These are phyloP conservation scores for Geotrichum macrosporum DNA, from an alignment of 1,139 yeast genomes.

Conservation along the genomic window DNA sequence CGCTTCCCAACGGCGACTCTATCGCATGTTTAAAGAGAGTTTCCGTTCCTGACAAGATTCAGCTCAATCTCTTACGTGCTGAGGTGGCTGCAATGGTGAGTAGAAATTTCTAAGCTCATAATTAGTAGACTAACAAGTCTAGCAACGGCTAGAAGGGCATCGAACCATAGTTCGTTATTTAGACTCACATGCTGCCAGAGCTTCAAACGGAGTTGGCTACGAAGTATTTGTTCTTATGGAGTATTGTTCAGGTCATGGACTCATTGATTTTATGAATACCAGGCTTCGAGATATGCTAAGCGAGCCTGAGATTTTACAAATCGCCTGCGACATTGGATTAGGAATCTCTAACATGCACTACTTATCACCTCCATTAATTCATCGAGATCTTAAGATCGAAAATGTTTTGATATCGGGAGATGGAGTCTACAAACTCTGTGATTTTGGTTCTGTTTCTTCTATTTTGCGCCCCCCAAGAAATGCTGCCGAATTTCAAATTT, in stretches of 20 bases:
- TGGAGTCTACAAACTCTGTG: constrained; percentile 78
- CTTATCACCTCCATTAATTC: constrained; percentile 75
- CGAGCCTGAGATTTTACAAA: constrained; percentile 75
- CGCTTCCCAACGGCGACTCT: constrained; percentile 27
- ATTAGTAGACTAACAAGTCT: background rate
- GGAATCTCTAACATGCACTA: constrained; percentile 91
- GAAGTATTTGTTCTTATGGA: constrained; percentile 94
- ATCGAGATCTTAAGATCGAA: constrained; percentile 92
- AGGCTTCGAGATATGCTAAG: constrained; percentile 73
- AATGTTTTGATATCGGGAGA: constrained; percentile 76
- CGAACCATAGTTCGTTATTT: constrained; percentile 80
- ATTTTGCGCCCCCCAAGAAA: constrained; percentile 61
- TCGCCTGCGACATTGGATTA: constrained; percentile 74
- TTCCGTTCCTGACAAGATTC: constrained; percentile 68
- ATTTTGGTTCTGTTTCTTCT: constrained; percentile 87
- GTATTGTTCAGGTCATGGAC: constrained; percentile 73
- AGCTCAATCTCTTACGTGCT: constrained; percentile 60
- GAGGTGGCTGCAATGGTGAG: constrained; percentile 73
- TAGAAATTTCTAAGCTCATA: background rate
- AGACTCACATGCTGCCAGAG: constrained; percentile 89
- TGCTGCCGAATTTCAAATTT: constrained; percentile 58
- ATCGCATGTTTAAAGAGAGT: constrained; percentile 67
- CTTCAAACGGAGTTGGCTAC: constrained; percentile 46
- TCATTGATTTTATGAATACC: constrained; percentile 93
- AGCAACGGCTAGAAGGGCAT: constrained; percentile 68